phyloP scores from a whole-genome alignment of 768 basidiomycete genomes.

The Tylopilus sp. region DNA sequence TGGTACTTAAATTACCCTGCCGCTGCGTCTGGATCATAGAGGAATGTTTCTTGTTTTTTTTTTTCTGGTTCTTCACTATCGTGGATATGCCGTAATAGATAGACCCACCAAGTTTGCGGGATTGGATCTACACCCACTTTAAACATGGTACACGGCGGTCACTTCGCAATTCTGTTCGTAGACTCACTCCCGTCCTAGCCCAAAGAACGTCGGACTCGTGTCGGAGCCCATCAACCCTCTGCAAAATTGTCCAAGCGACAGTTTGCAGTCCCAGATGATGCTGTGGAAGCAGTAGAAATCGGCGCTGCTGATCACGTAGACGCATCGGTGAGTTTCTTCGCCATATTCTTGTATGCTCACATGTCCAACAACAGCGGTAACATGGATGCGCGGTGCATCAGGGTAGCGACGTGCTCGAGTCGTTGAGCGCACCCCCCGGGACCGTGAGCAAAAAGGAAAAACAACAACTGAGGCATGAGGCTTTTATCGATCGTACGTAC shows the following conservation, averaged over 20 bases:
- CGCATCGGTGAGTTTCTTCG: constrained; percentile 43
- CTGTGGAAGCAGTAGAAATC: constrained; percentile 46
- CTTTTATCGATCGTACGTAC: constrained; percentile 60
- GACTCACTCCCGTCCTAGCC: constrained; percentile 27
- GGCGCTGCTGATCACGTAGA: constrained; percentile 34
- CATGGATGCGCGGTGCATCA: constrained; percentile 16
- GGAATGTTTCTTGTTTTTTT: background rate
- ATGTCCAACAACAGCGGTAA: background rate
- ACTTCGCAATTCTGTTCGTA: background rate
- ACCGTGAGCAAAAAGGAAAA: constrained; percentile 62
- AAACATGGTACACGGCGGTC: constrained; percentile 21
- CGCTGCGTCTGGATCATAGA: background rate
- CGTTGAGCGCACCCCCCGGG: constrained; percentile 28
- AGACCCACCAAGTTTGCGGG: too few relatives aligned
- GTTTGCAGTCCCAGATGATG: constrained; percentile 48
- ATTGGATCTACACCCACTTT: background rate
- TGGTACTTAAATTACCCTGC: too few relatives aligned
- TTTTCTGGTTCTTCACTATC: too few relatives aligned
- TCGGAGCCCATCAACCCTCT: constrained; percentile 48
- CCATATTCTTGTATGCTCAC: constrained; percentile 3
- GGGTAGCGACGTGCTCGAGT: constrained; percentile 44
- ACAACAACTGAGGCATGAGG: constrained; percentile 59
- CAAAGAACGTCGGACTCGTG: constrained; percentile 39
- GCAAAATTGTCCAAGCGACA: constrained; percentile 46
- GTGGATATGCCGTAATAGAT: too few relatives aligned